Conservation (phyloP, 1,139 yeast species). For the Yamadazyma oceani region DNA sequence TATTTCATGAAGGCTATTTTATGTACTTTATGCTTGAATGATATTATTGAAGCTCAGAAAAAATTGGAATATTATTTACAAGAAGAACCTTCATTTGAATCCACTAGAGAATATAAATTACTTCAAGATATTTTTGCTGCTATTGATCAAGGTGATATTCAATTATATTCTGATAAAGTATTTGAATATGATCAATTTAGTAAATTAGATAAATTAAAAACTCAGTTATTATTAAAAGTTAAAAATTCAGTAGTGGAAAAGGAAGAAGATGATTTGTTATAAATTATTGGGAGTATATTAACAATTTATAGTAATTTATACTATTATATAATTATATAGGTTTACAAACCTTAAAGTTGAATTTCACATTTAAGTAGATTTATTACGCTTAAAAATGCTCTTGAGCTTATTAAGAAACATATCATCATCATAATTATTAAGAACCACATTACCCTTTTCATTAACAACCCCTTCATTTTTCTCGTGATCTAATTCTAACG, state of each 20-base stretch:
- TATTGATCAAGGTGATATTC: conserved; percentile 77
- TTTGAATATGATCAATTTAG: conserved; percentile 85
- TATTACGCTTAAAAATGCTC: conserved; percentile 6
- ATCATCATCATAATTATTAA: conserved; percentile 40
- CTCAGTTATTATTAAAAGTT: conserved; percentile 79
- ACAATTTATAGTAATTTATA: conserved; percentile 1
- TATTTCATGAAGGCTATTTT: conserved; percentile 82
- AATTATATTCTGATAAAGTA: conserved; percentile 70
- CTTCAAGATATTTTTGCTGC: conserved; percentile 66
- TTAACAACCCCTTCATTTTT: conserved; percentile 23
- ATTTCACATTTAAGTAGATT: too few relatives aligned
- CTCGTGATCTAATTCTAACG: conserved; percentile 30
- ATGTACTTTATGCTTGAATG: conserved; percentile 81
- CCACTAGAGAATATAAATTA: conserved; percentile 77
- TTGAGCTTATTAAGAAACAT: conserved; percentile 13
- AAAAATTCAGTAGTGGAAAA: conserved; percentile 73
- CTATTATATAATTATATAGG: too few relatives aligned
- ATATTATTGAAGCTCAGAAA: conserved; percentile 80
- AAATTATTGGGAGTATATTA: conserved; percentile 3
- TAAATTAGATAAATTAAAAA: conserved; percentile 89
- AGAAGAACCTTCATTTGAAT: conserved; percentile 77
- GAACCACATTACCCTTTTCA: conserved; percentile 39
- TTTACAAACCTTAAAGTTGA: too few relatives aligned
- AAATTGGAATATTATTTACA: conserved; percentile 61
- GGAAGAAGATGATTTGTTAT: conserved; percentile 59